These are phyloP conservation scores for Coniferiporia sulphurascens DNA, from an alignment of 1,284 basidiomycete species.

Conservation along the genomic window DNA sequence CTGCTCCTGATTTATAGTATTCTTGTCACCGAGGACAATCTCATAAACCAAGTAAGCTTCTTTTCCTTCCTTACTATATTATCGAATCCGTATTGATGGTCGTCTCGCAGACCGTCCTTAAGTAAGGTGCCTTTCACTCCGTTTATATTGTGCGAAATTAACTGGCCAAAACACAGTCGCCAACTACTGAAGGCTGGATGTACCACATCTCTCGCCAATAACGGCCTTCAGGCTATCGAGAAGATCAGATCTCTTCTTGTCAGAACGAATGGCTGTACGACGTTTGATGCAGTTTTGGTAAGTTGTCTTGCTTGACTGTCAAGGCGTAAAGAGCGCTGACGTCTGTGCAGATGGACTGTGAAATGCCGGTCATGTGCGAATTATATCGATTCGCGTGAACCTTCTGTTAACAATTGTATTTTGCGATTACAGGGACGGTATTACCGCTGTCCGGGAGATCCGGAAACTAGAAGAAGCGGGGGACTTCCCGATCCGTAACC, in stretches of 20 bases:
- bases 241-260: conserved; percentile 18
- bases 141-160: not conserved
- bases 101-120: conserved; percentile 23
- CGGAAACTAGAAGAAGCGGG: conserved; percentile 23
- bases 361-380: conserved; percentile 28
- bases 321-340: not conserved
- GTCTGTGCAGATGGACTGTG: conserved; percentile 26
- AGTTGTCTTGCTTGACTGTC: not conserved
- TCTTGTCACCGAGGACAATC: conserved; percentile 27
- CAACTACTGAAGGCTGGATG: conserved; percentile 26
- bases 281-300: conserved; percentile 26
- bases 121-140: conserved; percentile 17
- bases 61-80: not conserved
- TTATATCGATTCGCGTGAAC: not conserved
- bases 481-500: conserved; percentile 21
- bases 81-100: not conserved
- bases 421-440: conserved; percentile 22
- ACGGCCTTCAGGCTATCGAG: conserved; percentile 27
- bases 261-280: conserved; percentile 9
- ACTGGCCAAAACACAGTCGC: conserved; percentile 16
- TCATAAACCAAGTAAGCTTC: conserved; percentile 24
- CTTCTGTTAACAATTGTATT: not conserved
- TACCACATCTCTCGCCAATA: conserved; percentile 22
- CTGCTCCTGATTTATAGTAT: conserved; percentile 16
- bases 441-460: conserved; percentile 28